Evolutionary conservation across 1,284 basidiomycete genomes (phyloP), one percentile per base, ranked within the genome.

Genomic region (Rhodotorula sp.): DNA sequence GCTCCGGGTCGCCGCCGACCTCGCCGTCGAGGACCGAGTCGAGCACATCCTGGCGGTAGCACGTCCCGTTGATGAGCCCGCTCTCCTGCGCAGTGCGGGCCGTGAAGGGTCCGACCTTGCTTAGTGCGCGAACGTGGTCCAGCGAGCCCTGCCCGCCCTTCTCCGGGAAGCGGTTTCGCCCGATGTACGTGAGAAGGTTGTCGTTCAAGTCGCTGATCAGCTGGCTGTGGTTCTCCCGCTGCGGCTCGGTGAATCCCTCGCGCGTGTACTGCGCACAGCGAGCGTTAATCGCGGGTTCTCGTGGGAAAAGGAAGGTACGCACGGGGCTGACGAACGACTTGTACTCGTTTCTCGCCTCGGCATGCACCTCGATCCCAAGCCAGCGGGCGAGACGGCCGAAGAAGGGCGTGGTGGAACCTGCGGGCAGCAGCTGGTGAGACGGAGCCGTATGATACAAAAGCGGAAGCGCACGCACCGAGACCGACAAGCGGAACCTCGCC

Each of bases 271-370:
- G 62, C 29, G 48, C 10, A 19, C 39, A 19, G 25, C 6, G 22
- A 2, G 48, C 1, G 61, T 62, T 5, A 53, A 25, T 29, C 15
- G 7, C 10, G 36, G 10, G 6, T 5, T 13, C 22, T 9, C 15
- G 2, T 17, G 8, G 13, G 19, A 53, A 41, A 21, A 39, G 15
- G n/a, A 12, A 21, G 5, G 32, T n/a, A 27, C 59, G 44, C 36
- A 68, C 73, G 15, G 76, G 76, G 58, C 75, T 70, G 21, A 78
- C 76, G 61, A 78, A 76, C 19, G 80, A 81, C 75, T 83, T 83
- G 78, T 82, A 83, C 63, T 83, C 80, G 48, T 79, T 79, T 37
- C 83, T 71, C 27, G 83, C 82, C 71, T 83, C 82, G 27, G 82
- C 81, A 34, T 81, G 81, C 13, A 83, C 78, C 39, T 80, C 80